Base-by-base conservation (phyloP, 164 flowering plant genomes). In the Nelumbo lutea region DNA sequence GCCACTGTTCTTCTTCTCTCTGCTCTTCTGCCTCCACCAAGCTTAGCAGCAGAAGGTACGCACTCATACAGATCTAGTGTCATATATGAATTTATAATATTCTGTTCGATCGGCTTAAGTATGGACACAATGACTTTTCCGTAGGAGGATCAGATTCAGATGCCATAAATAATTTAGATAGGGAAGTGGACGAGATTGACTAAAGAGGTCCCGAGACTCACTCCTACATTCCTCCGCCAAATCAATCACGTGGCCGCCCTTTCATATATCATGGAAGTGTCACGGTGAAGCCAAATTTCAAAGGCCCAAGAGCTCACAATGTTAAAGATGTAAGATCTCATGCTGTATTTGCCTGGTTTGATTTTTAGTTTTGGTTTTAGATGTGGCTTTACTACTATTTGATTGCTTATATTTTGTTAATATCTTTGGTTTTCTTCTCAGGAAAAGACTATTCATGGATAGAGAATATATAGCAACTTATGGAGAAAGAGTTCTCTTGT, bases 201-300 rank as follows among this genome's bases (percentile, higher is more conserved):
- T 90, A 89, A 41, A 86, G 88, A 78, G 98, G 98, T 6, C 98
- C 98, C 1, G 90, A 93, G 84, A 93, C 96, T 0, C 98, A 93
- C 62, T 73, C 87, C 0, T 79, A 78, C 47, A 46, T 79, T 39
- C 90, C 96, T 61, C 91, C 98, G 0, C 96, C 96, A 0, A 72
- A 69, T 59, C 74, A 76, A 66, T 68, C 75, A 6, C 64, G 75
- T 3, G 72, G 65, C 3, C 56, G 69, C 62, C 84, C 83, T 60
- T 67, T 10, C 42, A 58, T 67, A 48, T 80, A 67, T 46, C 73
- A 62, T 39, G 55, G 68, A 51, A 51, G 64, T 11, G 55, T 46
- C 60, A 8, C 38, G 72, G 64, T 57, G 3, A 73, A 57, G 44
- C 67, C 61, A 45, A 72, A 64, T 44, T 59, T 76, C 66, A 79